A percentile compares a stretch with the other conserved stretches of the same genome.
Conservation (phyloP, 2,329 filamentous ascomycete species). For the Fusarium beomiforme region DNA sequence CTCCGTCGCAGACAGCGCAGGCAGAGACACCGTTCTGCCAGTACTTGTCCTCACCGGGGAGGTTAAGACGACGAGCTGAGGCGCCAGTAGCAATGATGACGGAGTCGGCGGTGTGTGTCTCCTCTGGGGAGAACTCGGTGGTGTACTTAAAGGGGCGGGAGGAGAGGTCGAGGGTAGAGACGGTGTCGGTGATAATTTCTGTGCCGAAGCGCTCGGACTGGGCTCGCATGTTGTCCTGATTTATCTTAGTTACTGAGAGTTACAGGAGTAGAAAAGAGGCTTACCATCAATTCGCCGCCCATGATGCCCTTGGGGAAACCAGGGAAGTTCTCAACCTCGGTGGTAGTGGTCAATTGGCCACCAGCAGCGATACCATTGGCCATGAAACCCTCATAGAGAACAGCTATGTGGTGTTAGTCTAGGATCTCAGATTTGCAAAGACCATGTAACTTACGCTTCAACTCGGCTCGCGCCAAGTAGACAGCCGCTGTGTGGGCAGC, state of each 20-base stretch:
- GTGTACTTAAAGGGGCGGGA: constrained; percentile 90
- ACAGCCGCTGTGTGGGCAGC: constrained; percentile 97
- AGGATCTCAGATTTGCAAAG: not conserved
- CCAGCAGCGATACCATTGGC: constrained; percentile 96
- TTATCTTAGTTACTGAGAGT: constrained; percentile 4
- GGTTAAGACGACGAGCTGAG: constrained; percentile 83
- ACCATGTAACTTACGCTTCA: constrained; percentile 71
- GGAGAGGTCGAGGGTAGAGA: constrained; percentile 87
- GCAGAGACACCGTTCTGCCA: constrained; percentile 98
- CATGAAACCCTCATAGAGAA: constrained; percentile 97
- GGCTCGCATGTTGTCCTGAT: constrained; percentile 84
- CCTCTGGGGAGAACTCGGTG: constrained; percentile 86
- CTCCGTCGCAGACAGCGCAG: constrained; percentile 97
- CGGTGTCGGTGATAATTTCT: constrained; percentile 90
- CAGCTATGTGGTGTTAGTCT: constrained; percentile 60
- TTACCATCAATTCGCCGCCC: constrained; percentile 85
- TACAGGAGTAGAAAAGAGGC: constrained; percentile 34
- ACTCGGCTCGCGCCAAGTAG: constrained; percentile 92
- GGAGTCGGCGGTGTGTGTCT: constrained; percentile 88
- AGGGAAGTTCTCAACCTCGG: constrained; percentile 98
- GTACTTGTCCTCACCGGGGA: constrained; percentile 91
- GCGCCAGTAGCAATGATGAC: constrained; percentile 96
- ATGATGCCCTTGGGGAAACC: constrained; percentile 92
- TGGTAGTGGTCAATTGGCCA: constrained; percentile 97
- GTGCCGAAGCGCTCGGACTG: constrained; percentile 95